These are phyloP conservation scores for Apophysomyces variabilis DNA, from an alignment of 371 early-diverging fungal species.

Conservation along the genomic window DNA sequence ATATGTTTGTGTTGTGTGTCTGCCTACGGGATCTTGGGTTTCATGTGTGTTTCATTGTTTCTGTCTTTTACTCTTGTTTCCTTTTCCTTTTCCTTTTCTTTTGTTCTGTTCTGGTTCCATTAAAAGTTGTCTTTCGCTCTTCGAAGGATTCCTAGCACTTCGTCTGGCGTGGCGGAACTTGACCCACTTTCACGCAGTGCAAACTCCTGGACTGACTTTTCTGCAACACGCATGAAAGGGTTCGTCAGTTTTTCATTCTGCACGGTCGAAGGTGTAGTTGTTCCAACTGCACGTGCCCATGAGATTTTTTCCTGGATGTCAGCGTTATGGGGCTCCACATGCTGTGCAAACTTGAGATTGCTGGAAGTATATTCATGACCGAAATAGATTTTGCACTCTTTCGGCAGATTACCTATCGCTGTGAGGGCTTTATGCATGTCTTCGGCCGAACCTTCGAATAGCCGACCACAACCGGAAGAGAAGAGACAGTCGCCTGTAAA, in stretches of 20 bases:
- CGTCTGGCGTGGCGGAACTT: slow-evolving; percentile 18
- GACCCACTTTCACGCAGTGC: slow-evolving; percentile 15
- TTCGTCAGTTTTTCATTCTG: slow-evolving; percentile 82
- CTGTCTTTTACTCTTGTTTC: neutral
- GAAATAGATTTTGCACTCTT: slow-evolving; percentile 85
- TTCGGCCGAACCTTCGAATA: slow-evolving; percentile 90
- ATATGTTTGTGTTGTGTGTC: neutral
- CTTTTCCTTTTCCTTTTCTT: slow-evolving; percentile 2
- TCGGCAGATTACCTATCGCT: slow-evolving; percentile 70
- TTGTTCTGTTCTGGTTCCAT: neutral
- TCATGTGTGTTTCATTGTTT: neutral
- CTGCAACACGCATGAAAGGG: slow-evolving; percentile 82
- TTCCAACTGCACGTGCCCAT: slow-evolving; percentile 51
- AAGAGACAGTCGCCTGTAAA: slow-evolving; percentile 47
- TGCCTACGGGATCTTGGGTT: neutral
- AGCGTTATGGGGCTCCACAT: slow-evolving; percentile 47
- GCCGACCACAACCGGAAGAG: slow-evolving; percentile 82
- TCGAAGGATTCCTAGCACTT: slow-evolving; percentile 44
- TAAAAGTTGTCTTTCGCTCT: slow-evolving; percentile 50
- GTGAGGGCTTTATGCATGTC: slow-evolving; percentile 84
- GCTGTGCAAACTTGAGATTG: slow-evolving; percentile 61
- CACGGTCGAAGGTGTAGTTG: slow-evolving; percentile 86
- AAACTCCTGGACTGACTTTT: slow-evolving; percentile 23
- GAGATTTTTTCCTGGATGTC: slow-evolving; percentile 54
- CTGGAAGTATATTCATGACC: slow-evolving; percentile 91